Conservation (phyloP, 2,329 filamentous ascomycete species). For the Xylariaceae sp. region DNA sequence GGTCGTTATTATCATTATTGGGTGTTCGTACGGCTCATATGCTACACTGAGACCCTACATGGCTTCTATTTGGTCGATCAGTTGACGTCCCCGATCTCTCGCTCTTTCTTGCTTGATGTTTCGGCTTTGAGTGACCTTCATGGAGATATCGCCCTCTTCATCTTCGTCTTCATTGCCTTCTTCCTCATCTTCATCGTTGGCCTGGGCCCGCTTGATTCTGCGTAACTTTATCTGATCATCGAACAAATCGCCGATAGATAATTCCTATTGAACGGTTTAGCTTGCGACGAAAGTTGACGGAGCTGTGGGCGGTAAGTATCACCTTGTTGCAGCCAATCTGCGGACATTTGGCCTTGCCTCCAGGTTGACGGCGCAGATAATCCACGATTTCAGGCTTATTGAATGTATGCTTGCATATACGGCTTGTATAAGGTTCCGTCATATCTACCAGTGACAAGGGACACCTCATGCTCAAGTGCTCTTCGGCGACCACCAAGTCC, state of each 20-base stretch:
- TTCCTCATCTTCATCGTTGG: slow-evolving; percentile 38
- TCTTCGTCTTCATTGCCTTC: slow-evolving; percentile 34
- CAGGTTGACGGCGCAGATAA: slow-evolving; percentile 36
- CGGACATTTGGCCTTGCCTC: slow-evolving; percentile 52
- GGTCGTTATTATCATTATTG: no score
- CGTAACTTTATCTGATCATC: slow-evolving; percentile 53
- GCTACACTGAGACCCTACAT: no score
- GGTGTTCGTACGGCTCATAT: no score
- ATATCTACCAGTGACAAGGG: slow-evolving; percentile 63
- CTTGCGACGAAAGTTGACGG: neutral
- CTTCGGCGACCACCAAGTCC: slow-evolving; percentile 63
- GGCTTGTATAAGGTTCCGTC: slow-evolving; percentile 61
- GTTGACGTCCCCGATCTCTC: slow-evolving; percentile 11
- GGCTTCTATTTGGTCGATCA: slow-evolving; percentile 8
- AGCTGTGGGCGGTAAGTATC: no score
- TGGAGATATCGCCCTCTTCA: slow-evolving; percentile 22
- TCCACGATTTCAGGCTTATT: slow-evolving; percentile 61
- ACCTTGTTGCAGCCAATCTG: slow-evolving; percentile 60
- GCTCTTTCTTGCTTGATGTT: slow-evolving; percentile 18
- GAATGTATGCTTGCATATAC: slow-evolving; percentile 67
- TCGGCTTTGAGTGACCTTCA: slow-evolving; percentile 10
- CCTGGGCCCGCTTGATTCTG: slow-evolving; percentile 49
- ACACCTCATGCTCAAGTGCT: slow-evolving; percentile 63
- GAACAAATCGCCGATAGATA: slow-evolving; percentile 49
- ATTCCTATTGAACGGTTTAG: slow-evolving; percentile 31